These are phyloP conservation scores for Apiospora koreana DNA, from an alignment of 2,329 filamentous ascomycete genomes.

Conservation along the genomic window DNA sequence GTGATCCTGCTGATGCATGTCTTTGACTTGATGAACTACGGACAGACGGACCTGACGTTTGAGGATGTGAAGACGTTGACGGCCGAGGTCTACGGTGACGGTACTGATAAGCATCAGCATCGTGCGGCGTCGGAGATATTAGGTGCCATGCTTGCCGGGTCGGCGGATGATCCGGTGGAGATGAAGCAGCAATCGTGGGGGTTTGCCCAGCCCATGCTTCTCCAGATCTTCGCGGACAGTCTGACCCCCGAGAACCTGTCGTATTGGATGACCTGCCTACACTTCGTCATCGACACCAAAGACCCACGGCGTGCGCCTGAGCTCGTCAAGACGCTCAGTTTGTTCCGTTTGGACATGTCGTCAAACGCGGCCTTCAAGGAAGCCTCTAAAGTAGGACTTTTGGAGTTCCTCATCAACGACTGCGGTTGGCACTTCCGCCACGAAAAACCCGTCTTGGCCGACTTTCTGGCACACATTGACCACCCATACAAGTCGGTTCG, in stretches of 20 bases:
- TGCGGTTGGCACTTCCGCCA: conserved; percentile 95
- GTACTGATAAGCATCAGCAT: conserved; percentile 96
- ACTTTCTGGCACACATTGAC: conserved; percentile 90
- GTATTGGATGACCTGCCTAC: conserved; percentile 94
- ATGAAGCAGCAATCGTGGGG: conserved; percentile 79
- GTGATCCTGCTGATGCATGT: conserved; percentile 85
- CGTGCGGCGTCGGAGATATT: conserved; percentile 93
- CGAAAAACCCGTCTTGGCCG: conserved; percentile 81
- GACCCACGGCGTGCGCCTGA: conserved; percentile 88
- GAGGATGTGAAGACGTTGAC: conserved; percentile 86
- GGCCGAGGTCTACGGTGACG: conserved; percentile 79
- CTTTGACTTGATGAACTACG: conserved; percentile 86
- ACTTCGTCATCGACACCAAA: conserved; percentile 83
- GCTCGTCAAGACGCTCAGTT: conserved; percentile 77
- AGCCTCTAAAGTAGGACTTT: conserved; percentile 88
- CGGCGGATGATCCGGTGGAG: conserved; percentile 74
- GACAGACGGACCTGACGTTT: conserved; percentile 74
- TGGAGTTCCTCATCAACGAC: conserved; percentile 86
- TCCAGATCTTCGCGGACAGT: conserved; percentile 84
- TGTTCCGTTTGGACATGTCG: conserved; percentile 88
- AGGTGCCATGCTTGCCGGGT: conserved; percentile 79
- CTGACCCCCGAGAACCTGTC: conserved; percentile 90
- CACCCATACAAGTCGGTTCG: conserved; percentile 98
- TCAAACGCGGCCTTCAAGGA: conserved; percentile 99
- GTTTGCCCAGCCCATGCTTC: conserved; percentile 86